Evolutionary conservation across 441 rosid genomes (phyloP), one percentile per base, ranked within the genome.

Genomic region (Syzygium syzygioides): DNA sequence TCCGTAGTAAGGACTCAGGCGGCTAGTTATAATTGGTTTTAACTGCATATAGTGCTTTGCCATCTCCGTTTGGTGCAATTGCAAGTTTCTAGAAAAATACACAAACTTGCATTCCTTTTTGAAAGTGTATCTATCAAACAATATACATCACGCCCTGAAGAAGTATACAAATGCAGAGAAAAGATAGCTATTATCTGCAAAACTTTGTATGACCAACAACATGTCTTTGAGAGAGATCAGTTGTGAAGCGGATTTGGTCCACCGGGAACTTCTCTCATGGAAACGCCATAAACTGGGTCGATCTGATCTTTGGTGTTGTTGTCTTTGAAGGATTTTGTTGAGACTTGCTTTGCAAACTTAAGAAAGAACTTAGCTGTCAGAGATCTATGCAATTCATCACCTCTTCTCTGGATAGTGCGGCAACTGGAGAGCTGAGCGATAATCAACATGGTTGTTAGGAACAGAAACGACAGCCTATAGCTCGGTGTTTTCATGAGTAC

Each of bases 181-280:
- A 59, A 45, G 68, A 84, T 54, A 62, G 89, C 90, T 89, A 62
- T 34, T 85, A 89, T 34, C 93, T 88, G 93, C 89, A 86, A 86
- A 91, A 90, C 66, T n/a, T 85, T 71, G 28, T 50, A 85, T 52
- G 50, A 76, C 59, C 83, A 60, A 50, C 55, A 83, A 88, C 64
- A 86, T 9, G 87, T 85, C 85, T 56, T 85, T 34, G 52, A 84
- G 59, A 17, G 52, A 88, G 79, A 90, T 92, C 91, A 93, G 85
- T 93, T 94, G 90, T 94, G 95, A 90, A 93, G 95, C 7, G 94
- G 96, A 91, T 93, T 93, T 55, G 95, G 95, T 10, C 95, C 94
- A 10, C 79, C 90, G 6, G 94, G 95, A 85, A 92, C 93, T 87
- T 76, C 79, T 91, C 94, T 91, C 64, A 79, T 60, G 64, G 95